A percentile compares a stretch with the other conserved stretches of the same genome.
Conservation (phyloP, 306 rosid species). For the Spatholobus suberectus region DNA sequence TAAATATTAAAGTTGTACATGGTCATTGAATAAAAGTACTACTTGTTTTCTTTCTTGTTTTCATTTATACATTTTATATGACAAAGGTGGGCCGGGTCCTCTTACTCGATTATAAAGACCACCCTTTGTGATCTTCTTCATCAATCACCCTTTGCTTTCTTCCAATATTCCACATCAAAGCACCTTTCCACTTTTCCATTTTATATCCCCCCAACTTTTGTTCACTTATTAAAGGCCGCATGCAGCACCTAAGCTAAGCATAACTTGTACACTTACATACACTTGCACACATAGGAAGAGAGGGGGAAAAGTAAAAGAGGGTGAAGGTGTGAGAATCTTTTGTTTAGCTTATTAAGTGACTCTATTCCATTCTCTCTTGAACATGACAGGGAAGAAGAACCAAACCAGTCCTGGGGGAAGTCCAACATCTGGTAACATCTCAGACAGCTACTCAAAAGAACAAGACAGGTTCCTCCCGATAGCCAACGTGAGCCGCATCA, state of each 20-base stretch:
- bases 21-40: conserved; percentile 13
- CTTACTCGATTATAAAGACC: conserved; percentile 43
- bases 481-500: conserved; percentile 86
- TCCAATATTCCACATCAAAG: conserved; percentile 43
- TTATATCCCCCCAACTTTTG: conserved; percentile 22
- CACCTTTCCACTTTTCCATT: conserved; percentile 44
- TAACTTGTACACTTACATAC: conserved; percentile 1
- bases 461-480: conserved; percentile 88
- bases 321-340: neutral
- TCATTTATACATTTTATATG: conserved; percentile 1
- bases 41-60: neutral
- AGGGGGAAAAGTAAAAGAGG: neutral
- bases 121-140: conserved; percentile 39
- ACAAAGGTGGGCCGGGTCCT: conserved; percentile 28
- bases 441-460: conserved; percentile 67
- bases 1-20: neutral
- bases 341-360: conserved; percentile 24
- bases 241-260: conserved; percentile 39
- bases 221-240: conserved; percentile 39
- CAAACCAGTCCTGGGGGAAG: conserved; percentile 74
- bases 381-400: conserved; percentile 69
- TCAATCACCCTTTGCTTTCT: conserved; percentile 39
- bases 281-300: conserved; percentile 24
- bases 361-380: conserved; percentile 3
- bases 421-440: conserved; percentile 71